A percentile compares a stretch with the other conserved stretches of the same genome.
These are phyloP conservation scores for Wallacemonas sp. DNA, from an alignment of 208 protist genomes.

Conservation along the genomic window DNA sequence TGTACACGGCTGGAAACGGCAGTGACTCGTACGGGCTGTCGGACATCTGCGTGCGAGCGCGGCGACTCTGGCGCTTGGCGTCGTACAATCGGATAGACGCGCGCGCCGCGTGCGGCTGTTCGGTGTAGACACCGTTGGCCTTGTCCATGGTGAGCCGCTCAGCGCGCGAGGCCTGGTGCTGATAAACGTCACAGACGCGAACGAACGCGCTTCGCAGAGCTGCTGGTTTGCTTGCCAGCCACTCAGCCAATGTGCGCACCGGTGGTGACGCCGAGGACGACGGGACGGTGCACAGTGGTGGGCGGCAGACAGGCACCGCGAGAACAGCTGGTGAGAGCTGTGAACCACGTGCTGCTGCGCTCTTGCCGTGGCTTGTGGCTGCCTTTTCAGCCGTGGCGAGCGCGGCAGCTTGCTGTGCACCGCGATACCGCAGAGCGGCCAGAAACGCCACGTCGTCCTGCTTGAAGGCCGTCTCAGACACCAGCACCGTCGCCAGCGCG, in stretches of 20 bases:
- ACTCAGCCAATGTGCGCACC: background rate
- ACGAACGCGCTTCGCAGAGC: background rate
- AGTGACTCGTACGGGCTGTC: background rate
- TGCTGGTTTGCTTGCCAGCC: background rate
- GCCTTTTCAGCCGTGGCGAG: background rate
- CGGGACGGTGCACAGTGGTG: background rate
- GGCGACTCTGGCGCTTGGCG: background rate
- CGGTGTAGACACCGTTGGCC: background rate
- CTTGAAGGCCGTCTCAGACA: constrained; percentile 10
- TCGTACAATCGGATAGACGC: constrained; percentile 5
- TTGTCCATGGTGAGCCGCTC: constrained; percentile 1
- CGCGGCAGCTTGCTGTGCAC: background rate
- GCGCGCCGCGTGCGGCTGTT: background rate
- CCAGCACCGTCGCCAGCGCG: constrained; percentile 1
- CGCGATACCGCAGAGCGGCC: constrained; percentile 3
- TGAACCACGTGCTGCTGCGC: too few species aligned
- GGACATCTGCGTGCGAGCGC: background rate
- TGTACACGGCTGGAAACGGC: background rate
- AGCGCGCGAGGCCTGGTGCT: background rate
- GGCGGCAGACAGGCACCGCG: background rate
- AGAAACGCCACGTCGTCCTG: constrained; percentile 10
- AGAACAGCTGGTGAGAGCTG: too few species aligned
- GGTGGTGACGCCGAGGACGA: background rate
- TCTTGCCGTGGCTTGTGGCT: too few species aligned
- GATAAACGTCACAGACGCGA: background rate